Percentiles rank a stretch among this genome's conserved stretches.
Conservation (phyloP, 352 stramenopile species). For the Phytophthora brassicae region DNA sequence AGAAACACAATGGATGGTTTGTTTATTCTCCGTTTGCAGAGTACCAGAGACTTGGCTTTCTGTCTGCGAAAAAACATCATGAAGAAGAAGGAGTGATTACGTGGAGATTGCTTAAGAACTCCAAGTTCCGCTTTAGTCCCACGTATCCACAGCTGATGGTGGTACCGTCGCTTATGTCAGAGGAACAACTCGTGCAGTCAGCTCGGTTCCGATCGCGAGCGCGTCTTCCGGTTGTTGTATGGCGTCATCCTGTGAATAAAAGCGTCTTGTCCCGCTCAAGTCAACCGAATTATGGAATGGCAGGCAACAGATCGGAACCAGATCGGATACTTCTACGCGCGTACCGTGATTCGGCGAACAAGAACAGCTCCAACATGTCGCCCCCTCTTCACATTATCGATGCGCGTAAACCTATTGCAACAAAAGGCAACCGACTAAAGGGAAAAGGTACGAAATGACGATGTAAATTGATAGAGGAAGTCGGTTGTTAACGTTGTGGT, state of each 20-base stretch:
- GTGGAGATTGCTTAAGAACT: conserved; percentile 89
- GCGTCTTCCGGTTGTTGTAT: conserved; percentile 93
- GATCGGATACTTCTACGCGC: conserved; percentile 91
- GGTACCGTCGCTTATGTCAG: conserved; percentile 92
- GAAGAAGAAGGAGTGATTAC: conserved; percentile 46
- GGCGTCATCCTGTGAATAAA: conserved; percentile 90
- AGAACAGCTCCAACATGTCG: conserved; percentile 66
- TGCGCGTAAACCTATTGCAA: conserved; percentile 77
- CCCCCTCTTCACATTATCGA: conserved; percentile 86
- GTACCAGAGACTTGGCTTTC: conserved; percentile 83
- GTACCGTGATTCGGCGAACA: conserved; percentile 85
- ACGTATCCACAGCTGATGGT: conserved; percentile 96
- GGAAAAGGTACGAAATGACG: conserved; percentile 58
- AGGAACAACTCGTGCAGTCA: conserved; percentile 90
- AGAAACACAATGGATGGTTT: conserved; percentile 81
- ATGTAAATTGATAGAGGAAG: background rate
- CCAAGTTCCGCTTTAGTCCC: conserved; percentile 90
- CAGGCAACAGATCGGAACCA: conserved; percentile 90
- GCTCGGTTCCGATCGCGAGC: conserved; percentile 92
- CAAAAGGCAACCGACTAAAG: conserved; percentile 80
- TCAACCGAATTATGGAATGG: conserved; percentile 97
- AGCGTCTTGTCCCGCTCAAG: conserved; percentile 93
- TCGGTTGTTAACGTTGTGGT: background rate
- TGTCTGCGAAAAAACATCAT: conserved; percentile 44
- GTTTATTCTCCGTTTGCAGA: conserved; percentile 81